phyloP scores from a whole-genome alignment of 2,329 filamentous ascomycete species.

The Scedosporium aurantiacum region DNA sequence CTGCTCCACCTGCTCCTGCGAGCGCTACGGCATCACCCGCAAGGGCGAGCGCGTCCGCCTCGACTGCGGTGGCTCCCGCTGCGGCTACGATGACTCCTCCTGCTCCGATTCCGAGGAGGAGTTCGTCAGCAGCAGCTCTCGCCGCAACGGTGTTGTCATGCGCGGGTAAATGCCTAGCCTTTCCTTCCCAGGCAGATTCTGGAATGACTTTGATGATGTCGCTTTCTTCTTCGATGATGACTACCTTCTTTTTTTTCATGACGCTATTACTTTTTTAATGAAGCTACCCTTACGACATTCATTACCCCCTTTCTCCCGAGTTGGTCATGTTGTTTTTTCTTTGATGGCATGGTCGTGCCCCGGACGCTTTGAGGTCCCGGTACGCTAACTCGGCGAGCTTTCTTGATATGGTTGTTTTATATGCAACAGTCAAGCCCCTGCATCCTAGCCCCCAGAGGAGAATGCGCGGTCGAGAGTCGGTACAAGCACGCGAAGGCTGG shows the following conservation, averaged over 20 bases:
- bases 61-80: constrained; percentile 84
- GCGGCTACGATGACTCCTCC: constrained; percentile 66
- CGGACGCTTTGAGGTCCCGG: neutral
- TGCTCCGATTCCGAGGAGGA: constrained; percentile 47
- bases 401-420: neutral
- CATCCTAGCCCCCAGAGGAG: constrained; percentile 2
- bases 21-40: constrained; percentile 93
- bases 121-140: constrained; percentile 36
- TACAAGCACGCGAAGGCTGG: neutral
- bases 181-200: neutral
- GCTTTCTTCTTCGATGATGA: neutral
- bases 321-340: neutral
- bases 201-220: neutral
- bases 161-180: constrained; percentile 13
- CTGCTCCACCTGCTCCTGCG: constrained; percentile 76
- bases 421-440: constrained; percentile 5
- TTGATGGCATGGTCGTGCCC: neutral
- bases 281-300: neutral
- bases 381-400: neutral
- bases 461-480: neutral
- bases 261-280: constrained; percentile 1
- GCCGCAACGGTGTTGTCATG: constrained; percentile 55
- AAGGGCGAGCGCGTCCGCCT: constrained; percentile 88
- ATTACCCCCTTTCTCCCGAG: neutral
- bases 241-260: neutral